Evolutionary conservation across 73 alveolate genomes (phyloP).

Genomic region (Loxodes magnus): DNA sequence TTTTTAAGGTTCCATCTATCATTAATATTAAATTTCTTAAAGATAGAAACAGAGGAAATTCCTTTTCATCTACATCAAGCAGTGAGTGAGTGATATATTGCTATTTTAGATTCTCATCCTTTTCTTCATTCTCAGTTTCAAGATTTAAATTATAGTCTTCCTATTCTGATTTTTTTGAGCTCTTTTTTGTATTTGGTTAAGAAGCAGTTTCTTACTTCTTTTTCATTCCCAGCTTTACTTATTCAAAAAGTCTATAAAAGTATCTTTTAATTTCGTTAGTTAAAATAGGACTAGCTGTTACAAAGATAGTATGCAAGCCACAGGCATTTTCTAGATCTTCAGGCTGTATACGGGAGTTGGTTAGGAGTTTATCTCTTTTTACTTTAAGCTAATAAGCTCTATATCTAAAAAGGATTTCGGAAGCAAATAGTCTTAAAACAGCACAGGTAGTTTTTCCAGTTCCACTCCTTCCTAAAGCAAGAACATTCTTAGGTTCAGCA

Average conservation of each 20-base stretch:
- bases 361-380: no score
- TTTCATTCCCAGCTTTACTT: slow-evolving; percentile 39
- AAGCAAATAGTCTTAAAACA: slow-evolving; percentile 50
- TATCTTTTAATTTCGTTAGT: slow-evolving; percentile 73
- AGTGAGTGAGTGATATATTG: background rate
- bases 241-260: slow-evolving; percentile 31
- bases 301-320: slow-evolving; percentile 47
- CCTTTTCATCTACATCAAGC: slow-evolving; percentile 7
- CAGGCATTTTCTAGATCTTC: slow-evolving; percentile 28
- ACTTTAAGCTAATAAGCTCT: slow-evolving; percentile 9
- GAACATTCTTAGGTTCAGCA: slow-evolving; percentile 41
- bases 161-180: background rate
- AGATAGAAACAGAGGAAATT: slow-evolving; percentile 60
- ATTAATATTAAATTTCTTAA: slow-evolving; percentile 33
- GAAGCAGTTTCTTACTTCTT: slow-evolving; percentile 9
- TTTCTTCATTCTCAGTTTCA: slow-evolving; percentile 4
- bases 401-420: slow-evolving; percentile 48
- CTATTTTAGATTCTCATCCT: background rate
- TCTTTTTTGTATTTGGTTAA: background rate
- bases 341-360: slow-evolving; percentile 4
- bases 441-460: slow-evolving; percentile 84
- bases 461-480: slow-evolving; percentile 79
- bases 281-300: slow-evolving; percentile 76
- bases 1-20: slow-evolving; percentile 44
- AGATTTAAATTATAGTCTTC: background rate